phyloP scores from a whole-genome alignment of 2,329 filamentous ascomycete genomes.

The Aspergillus sp. region DNA sequence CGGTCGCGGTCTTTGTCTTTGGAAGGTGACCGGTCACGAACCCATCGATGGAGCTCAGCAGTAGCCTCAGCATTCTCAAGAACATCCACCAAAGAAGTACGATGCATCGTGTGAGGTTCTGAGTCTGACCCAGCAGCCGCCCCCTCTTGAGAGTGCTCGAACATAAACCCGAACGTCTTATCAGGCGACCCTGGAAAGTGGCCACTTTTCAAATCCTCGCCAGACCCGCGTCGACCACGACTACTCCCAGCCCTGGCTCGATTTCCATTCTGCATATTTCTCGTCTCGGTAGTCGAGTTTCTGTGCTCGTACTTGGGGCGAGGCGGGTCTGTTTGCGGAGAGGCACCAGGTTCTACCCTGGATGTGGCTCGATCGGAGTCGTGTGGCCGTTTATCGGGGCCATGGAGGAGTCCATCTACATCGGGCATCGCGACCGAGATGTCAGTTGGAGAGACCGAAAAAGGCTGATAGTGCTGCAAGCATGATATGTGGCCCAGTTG shows the following conservation, averaged over 20 bases:
- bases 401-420: slow-evolving; percentile 1
- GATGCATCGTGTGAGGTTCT: slow-evolving; percentile 13
- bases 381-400: neutral
- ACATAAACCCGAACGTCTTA: slow-evolving; percentile 20
- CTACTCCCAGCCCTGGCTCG: neutral
- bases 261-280: slow-evolving; percentile 1
- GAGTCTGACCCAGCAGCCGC: neutral
- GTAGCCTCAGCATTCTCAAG: slow-evolving; percentile 27
- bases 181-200: slow-evolving; percentile 14
- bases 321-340: neutral
- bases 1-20: slow-evolving; percentile 27
- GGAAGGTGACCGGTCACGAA: slow-evolving; percentile 24
- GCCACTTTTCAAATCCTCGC: slow-evolving; percentile 16
- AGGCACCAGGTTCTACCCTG: neutral
- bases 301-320: neutral
- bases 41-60: slow-evolving; percentile 22
- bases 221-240: neutral
- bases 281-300: neutral
- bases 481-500: neutral
- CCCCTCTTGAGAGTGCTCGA: slow-evolving; percentile 16
- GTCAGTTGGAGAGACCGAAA: neutral
- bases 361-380: neutral
- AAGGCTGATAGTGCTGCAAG: neutral
- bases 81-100: slow-evolving; percentile 30
- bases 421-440: slow-evolving; percentile 1